Base-by-base conservation (phyloP, 495 filamentous ascomycete genomes). In the Xeromyces bisporus region DNA sequence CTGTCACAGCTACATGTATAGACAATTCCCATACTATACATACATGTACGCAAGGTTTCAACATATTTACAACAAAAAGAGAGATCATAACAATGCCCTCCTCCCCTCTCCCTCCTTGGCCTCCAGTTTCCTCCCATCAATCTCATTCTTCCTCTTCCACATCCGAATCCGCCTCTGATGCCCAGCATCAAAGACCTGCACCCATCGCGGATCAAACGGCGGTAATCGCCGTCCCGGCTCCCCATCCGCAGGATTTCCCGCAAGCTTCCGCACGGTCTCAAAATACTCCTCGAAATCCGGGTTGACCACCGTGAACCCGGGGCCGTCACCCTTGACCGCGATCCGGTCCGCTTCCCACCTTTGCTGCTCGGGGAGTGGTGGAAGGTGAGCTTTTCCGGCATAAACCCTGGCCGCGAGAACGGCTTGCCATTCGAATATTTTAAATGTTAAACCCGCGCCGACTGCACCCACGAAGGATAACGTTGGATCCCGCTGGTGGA, bases 381-480 rank as follows among this genome's bases (percentile, higher is more conserved):
- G 69, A 7, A 74, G 41, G 6, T 35, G 37, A 0, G 55, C 59
- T 9, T 55, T 51, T n/a, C 70, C 69, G 0, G 70, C 63, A 1
- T 73, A 49, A 4, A 67, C 55, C 3, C 70, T 62, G 0, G 69
- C 70, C 0, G 64, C 60, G 0, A 62, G 59, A 1, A 73, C 67
- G 9, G 69, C 69, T 44, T 75, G 70, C 62, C 64, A 73, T 48
- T 75, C 69, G 30, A 68, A 73, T 1, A 71, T 55, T 14, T 61
- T 60, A 50, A 74, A 70, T 2, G 64, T 71, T n/a, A 74, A 52
- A 0, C 64, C 70, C 6, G 60, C 67, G 12, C 59, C 60, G 8
- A 69, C 56, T 35, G 63, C 48, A 26, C 58, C 58, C 1, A 62
- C 15, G 18, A 60, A 59, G 1, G 46, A 40, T 4, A 62, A 26